Conservation (phyloP, 148 eudicot species). For the Rhododendron griersonianum region DNA sequence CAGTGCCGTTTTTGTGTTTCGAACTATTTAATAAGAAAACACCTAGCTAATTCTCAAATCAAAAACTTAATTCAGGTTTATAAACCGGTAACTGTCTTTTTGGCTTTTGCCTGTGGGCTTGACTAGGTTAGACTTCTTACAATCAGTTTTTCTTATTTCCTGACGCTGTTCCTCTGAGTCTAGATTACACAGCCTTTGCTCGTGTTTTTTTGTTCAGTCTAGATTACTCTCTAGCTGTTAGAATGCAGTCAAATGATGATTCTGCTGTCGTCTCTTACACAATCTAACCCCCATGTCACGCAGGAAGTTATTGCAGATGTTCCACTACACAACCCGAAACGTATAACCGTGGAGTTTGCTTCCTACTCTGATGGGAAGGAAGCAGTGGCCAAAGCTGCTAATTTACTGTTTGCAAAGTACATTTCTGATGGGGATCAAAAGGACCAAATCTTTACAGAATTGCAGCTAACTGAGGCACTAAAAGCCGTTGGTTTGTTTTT, state of each 20-base stretch:
- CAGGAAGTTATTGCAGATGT: neutral
- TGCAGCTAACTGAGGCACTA: conserved; percentile 61
- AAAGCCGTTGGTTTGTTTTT: conserved; percentile 49
- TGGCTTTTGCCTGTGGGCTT: neutral
- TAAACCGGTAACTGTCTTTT: neutral
- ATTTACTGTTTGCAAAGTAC: conserved; percentile 52
- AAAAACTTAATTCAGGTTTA: neutral
- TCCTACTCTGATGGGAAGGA: conserved; percentile 31
- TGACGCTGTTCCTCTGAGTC: neutral
- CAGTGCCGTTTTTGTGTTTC: neutral
- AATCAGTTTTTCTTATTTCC: neutral
- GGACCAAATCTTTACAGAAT: conserved; percentile 53
- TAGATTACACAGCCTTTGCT: neutral
- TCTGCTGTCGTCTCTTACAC: neutral
- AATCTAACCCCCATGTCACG: neutral
- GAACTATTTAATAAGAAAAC: neutral
- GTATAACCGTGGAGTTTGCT: neutral
- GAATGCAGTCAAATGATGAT: neutral
- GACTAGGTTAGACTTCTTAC: neutral
- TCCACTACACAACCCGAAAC: neutral
- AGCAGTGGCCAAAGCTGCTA: conserved; percentile 82
- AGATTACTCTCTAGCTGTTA: neutral
- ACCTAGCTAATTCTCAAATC: neutral
- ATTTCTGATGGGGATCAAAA: conserved; percentile 31
- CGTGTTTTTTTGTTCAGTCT: neutral